Percentiles rank a stretch among this genome's conserved stretches.
These are phyloP conservation scores for Hanseniaspora sp. DNA, from an alignment of 1,139 yeast genomes.

Conservation along the genomic window DNA sequence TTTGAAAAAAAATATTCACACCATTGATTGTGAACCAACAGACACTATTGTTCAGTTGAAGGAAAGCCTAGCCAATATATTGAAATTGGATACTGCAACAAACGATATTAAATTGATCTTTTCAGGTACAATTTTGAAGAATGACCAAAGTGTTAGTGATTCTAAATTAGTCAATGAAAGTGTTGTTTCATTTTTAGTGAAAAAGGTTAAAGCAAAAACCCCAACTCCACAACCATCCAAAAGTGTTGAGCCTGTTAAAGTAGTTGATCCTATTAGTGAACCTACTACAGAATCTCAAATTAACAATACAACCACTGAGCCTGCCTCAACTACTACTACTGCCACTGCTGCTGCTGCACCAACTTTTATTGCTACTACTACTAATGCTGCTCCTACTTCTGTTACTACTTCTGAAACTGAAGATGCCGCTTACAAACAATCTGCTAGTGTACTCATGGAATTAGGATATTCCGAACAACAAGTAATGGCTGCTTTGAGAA, in stretches of 20 bases:
- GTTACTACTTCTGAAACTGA: constrained; percentile 26
- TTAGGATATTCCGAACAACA: constrained; percentile 90
- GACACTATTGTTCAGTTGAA: constrained; percentile 65
- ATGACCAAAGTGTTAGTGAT: constrained; percentile 60
- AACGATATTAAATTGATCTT: constrained; percentile 75
- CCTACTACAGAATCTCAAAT: constrained; percentile 27
- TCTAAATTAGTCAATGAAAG: constrained; percentile 68
- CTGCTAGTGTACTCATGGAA: constrained; percentile 56
- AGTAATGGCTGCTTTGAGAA: constrained; percentile 83
- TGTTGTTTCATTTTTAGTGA: constrained; percentile 16
- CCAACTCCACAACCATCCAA: constrained; percentile 18
- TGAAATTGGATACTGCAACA: constrained; percentile 51
- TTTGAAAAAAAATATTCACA: constrained; percentile 80
- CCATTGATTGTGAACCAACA: constrained; percentile 60
- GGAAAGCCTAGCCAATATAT: constrained; percentile 56
- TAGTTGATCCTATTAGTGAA: constrained; percentile 24
- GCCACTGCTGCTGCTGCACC: constrained; percentile 24
- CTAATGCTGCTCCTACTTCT: constrained; percentile 22
- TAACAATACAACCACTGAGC: constrained; percentile 24
- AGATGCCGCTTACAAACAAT: constrained; percentile 27
- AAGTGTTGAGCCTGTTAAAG: constrained; percentile 22
- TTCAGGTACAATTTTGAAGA: constrained; percentile 77
- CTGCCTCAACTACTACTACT: constrained; percentile 27
- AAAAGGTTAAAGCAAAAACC: constrained; percentile 20
- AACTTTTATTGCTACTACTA: constrained; percentile 24